phyloP scores from a whole-genome alignment of 2,329 filamentous ascomycete species.

The Dothideomycetes sp. region DNA sequence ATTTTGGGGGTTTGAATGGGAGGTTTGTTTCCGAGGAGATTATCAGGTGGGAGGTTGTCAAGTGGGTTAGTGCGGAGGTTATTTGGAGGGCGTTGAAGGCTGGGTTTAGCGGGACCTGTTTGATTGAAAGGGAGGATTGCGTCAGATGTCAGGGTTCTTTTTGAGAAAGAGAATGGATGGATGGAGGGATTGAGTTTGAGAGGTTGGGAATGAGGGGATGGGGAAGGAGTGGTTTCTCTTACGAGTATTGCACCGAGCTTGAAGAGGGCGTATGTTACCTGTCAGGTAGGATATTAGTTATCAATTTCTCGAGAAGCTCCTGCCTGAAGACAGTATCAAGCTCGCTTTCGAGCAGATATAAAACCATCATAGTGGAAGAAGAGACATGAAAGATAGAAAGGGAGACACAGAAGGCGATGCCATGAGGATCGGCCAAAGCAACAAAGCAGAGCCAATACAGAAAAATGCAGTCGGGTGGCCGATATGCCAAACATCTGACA shows the following conservation, averaged over 20 bases:
- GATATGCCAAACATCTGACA: too few relatives aligned
- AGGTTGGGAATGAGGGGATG: too few relatives aligned
- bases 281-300: too few relatives aligned
- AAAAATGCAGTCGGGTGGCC: too few relatives aligned
- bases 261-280: constrained; percentile 72
- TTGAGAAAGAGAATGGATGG: neutral
- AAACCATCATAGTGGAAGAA: neutral
- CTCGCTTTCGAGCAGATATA: neutral
- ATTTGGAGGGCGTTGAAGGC: constrained; percentile 77
- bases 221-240: constrained; percentile 21
- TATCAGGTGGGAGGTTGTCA: constrained; percentile 64
- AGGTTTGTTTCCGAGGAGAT: constrained; percentile 84
- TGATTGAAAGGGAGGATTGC: neutral
- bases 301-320: neutral
- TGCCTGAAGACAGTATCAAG: neutral
- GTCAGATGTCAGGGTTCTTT: neutral
- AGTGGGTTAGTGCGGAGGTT: constrained; percentile 64
- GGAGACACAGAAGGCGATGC: neutral
- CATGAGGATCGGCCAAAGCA: too few relatives aligned
- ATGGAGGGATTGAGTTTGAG: neutral
- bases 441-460: too few relatives aligned
- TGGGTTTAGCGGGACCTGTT: constrained; percentile 86
- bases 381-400: neutral
- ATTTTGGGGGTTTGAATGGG: constrained; percentile 52
- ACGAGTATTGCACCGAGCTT: constrained; percentile 88